Conservation (phyloP, 352 stramenopile species). For the Phytophthora hybrid region DNA sequence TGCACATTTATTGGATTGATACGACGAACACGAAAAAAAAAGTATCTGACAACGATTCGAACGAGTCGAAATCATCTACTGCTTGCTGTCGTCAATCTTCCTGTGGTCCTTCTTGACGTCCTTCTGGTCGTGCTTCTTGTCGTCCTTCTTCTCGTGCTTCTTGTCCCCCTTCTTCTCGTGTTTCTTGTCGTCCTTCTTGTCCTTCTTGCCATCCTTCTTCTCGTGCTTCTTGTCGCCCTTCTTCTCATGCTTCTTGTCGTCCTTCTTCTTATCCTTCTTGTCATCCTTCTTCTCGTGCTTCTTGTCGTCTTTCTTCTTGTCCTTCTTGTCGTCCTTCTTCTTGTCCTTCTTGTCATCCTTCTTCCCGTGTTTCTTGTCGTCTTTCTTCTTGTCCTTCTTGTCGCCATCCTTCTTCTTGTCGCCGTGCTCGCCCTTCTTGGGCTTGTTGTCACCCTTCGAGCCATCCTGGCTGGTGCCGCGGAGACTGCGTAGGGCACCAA, state of each 20-base stretch:
- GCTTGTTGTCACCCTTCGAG: conserved; percentile 11
- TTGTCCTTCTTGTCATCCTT: neutral
- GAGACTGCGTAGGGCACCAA: conserved; percentile 10
- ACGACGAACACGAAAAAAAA: neutral
- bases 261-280: neutral
- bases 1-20: neutral
- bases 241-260: neutral
- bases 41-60: neutral
- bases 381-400: conserved; percentile 3
- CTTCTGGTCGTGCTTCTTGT: neutral
- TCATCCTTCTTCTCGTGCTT: neutral
- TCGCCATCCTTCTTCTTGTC: conserved; percentile 8
- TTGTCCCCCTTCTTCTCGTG: neutral
- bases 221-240: neutral
- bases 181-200: too few species aligned
- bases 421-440: conserved; percentile 1
- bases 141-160: too few species aligned
- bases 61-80: neutral
- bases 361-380: neutral
- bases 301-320: neutral
- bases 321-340: neutral
- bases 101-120: neutral
- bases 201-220: too few species aligned
- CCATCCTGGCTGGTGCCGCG: conserved; percentile 13
- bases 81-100: neutral